phyloP scores from a whole-genome alignment of 768 basidiomycete species.

The Strobilomyces dryophilus region DNA sequence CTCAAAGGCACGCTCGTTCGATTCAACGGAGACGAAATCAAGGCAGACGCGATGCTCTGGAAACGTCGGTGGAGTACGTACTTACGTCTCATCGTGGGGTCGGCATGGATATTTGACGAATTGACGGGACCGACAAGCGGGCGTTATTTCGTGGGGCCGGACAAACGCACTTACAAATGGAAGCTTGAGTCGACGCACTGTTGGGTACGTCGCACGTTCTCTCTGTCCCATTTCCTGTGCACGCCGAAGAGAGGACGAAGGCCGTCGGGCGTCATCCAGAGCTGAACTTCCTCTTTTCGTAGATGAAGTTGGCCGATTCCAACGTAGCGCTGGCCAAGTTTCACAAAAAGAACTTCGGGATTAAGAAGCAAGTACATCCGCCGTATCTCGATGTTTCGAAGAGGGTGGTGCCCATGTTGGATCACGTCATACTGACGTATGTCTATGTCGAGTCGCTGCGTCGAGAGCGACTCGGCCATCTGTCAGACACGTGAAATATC shows the following conservation, averaged over 20 bases:
- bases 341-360: slow-evolving; percentile 23
- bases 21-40: slow-evolving; percentile 28
- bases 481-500: background rate
- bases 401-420: slow-evolving; percentile 19
- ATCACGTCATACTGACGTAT: slow-evolving; percentile 27
- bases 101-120: background rate
- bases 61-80: slow-evolving; percentile 24
- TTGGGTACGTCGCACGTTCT: slow-evolving; percentile 16
- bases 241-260: background rate
- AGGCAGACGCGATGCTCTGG: slow-evolving; percentile 20
- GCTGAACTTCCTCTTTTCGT: background rate
- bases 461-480: slow-evolving; percentile 18
- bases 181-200: slow-evolving; percentile 25
- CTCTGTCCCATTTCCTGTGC: background rate
- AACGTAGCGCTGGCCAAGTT: slow-evolving; percentile 15
- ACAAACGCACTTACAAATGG: slow-evolving; percentile 35
- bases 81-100: background rate
- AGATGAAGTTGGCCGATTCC: slow-evolving; percentile 22
- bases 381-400: slow-evolving; percentile 26
- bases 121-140: slow-evolving; percentile 15
- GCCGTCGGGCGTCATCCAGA: background rate
- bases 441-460: slow-evolving; percentile 26
- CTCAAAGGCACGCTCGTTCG: slow-evolving; percentile 25
- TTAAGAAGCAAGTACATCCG: slow-evolving; percentile 19
- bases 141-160: slow-evolving; percentile 32